Conservation (phyloP, 2,329 filamentous ascomycete genomes). For the Ophiostoma ips region DNA sequence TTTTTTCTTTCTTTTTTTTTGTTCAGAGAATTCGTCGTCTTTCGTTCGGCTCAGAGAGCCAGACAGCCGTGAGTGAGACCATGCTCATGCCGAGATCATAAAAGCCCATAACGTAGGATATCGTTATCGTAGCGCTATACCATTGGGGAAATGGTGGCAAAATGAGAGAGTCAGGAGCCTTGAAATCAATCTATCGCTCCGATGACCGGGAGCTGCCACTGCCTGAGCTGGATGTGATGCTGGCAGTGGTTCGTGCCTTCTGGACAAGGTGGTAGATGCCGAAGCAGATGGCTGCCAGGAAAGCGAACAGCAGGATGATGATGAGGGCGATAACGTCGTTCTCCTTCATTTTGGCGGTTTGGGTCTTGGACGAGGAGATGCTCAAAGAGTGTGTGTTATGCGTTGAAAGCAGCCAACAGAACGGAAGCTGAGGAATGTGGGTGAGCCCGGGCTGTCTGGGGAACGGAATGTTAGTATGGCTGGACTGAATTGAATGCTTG, state of each 20-base stretch:
- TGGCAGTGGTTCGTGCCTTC: slow-evolving; percentile 31
- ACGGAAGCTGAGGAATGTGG: background rate
- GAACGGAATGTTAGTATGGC: background rate
- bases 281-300: slow-evolving; percentile 46
- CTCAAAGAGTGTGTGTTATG: too few relatives aligned
- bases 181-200: too few relatives aligned
- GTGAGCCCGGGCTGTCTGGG: background rate
- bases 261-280: slow-evolving; percentile 50
- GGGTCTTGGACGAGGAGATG: background rate
- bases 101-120: background rate
- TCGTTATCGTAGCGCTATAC: too few relatives aligned
- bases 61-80: background rate
- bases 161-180: too few relatives aligned
- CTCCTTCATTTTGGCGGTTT: slow-evolving; percentile 35
- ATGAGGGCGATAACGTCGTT: slow-evolving; percentile 58
- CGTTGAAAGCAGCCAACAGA: too few relatives aligned
- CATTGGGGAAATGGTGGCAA: too few relatives aligned
- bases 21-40: background rate
- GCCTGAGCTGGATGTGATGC: slow-evolving; percentile 20
- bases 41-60: background rate
- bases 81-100: background rate
- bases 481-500: background rate
- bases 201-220: slow-evolving; percentile 10
- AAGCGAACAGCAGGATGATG: slow-evolving; percentile 50
- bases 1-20: background rate